These are phyloP conservation scores for Trichoderma sp. DNA, from an alignment of 2,329 filamentous ascomycete genomes.

Conservation along the genomic window DNA sequence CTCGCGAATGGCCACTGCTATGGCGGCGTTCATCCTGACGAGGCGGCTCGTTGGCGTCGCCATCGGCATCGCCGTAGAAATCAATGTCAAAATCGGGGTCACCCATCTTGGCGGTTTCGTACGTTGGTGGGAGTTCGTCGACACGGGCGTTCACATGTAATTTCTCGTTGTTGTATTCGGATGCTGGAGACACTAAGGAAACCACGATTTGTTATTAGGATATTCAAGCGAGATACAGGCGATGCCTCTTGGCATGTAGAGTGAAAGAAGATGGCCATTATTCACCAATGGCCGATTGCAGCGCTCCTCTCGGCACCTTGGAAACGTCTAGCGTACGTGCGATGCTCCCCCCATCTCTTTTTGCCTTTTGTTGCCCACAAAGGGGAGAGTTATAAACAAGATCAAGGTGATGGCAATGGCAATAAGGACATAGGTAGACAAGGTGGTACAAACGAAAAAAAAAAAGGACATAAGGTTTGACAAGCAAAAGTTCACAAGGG, in stretches of 20 bases:
- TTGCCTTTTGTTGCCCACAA: background rate
- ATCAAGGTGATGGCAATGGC: background rate
- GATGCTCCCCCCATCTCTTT: background rate
- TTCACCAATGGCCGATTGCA: background rate
- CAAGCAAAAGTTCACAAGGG: conserved; percentile 23
- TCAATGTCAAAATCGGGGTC: conserved; percentile 73
- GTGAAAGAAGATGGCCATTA: background rate
- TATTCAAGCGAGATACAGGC: conserved; percentile 17
- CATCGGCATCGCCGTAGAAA: conserved; percentile 61
- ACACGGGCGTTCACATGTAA: conserved; percentile 17
- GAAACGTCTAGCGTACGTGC: background rate
- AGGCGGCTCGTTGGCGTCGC: conserved; percentile 49
- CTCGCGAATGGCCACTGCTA: conserved; percentile 29
- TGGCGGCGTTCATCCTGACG: conserved; percentile 38
- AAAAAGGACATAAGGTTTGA: conserved; percentile 28
- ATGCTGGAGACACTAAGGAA: background rate
- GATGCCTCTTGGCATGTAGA: background rate
- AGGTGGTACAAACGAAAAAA: conserved; percentile 21
- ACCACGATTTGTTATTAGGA: conserved; percentile 17
- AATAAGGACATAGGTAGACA: conserved; percentile 1
- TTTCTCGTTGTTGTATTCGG: background rate
- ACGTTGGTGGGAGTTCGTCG: conserved; percentile 20
- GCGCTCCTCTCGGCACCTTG: background rate
- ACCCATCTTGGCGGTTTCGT: conserved; percentile 49
- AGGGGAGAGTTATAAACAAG: background rate